Conservation (phyloP, 1,284 basidiomycete genomes). For the Ganoderma resinaceum region DNA sequence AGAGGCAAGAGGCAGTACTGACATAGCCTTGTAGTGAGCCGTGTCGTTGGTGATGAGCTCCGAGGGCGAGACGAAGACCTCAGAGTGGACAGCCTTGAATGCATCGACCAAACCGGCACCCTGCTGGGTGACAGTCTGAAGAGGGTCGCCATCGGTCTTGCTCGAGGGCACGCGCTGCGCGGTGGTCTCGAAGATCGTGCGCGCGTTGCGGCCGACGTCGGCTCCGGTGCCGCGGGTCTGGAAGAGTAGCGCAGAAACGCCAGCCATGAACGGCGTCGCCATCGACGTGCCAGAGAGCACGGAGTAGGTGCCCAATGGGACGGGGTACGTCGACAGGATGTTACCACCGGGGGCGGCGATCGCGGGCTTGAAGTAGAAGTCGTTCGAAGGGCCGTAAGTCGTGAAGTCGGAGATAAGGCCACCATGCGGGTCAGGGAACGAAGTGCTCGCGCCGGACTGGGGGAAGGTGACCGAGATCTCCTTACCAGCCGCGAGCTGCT, state of each 20-base stretch:
- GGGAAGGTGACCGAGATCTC: constrained; percentile 52
- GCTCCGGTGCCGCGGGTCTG: constrained; percentile 55
- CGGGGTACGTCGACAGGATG: constrained; percentile 65
- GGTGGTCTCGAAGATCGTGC: constrained; percentile 66
- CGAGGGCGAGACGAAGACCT: constrained; percentile 62
- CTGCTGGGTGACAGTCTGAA: constrained; percentile 68
- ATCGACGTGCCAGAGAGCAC: constrained; percentile 53
- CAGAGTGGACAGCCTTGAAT: constrained; percentile 64
- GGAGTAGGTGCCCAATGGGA: constrained; percentile 50
- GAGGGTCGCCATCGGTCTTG: constrained; percentile 54
- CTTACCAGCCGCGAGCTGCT: constrained; percentile 47
- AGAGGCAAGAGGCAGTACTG: constrained; percentile 35
- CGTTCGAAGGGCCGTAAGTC: constrained; percentile 59
- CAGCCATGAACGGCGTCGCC: constrained; percentile 65
- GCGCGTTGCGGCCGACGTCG: constrained; percentile 48
- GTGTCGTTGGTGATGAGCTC: constrained; percentile 78
- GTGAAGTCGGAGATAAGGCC: constrained; percentile 56
- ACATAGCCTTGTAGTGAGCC: constrained; percentile 56
- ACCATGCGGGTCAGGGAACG: constrained; percentile 46
- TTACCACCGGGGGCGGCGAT: constrained; percentile 58
- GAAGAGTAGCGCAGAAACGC: constrained; percentile 69
- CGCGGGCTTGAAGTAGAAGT: constrained; percentile 56
- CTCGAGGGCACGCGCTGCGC: constrained; percentile 55
- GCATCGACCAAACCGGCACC: constrained; percentile 75
- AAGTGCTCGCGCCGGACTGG: constrained; percentile 40